Evolutionary conservation across 768 basidiomycete species (phyloP).

Genomic region (Pilatotrama ljubarskyi): DNA sequence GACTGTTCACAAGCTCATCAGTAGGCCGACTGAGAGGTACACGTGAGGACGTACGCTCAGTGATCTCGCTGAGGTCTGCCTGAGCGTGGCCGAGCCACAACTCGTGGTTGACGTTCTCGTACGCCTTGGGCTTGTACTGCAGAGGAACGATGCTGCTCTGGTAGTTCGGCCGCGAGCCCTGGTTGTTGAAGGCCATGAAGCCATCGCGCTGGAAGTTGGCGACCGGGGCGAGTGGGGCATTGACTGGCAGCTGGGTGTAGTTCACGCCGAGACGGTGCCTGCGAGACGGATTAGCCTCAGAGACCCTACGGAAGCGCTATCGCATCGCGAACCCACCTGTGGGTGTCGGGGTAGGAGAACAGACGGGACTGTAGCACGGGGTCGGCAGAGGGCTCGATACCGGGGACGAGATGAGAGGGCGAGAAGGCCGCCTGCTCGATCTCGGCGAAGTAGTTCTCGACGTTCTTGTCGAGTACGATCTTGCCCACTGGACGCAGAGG

Average conservation of each 20-base stretch:
- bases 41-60: constrained; percentile 61
- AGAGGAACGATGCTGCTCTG: constrained; percentile 76
- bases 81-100: constrained; percentile 70
- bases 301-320: too few species aligned
- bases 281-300: neutral
- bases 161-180: constrained; percentile 88
- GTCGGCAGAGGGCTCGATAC: constrained; percentile 88
- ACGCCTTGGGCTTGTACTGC: constrained; percentile 47
- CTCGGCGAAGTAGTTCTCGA: constrained; percentile 90
- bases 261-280: constrained; percentile 81
- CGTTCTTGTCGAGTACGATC: constrained; percentile 76
- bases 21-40: neutral
- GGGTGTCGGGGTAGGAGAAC: constrained; percentile 92
- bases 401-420: constrained; percentile 84
- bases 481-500: constrained; percentile 90
- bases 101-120: constrained; percentile 58
- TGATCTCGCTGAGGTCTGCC: constrained; percentile 70
- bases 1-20: constrained; percentile 40
- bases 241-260: constrained; percentile 88
- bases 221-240: constrained; percentile 69
- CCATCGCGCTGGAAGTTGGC: constrained; percentile 96
- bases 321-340: constrained; percentile 30
- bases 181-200: constrained; percentile 62
- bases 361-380: constrained; percentile 93
- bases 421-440: constrained; percentile 91